Conservation (phyloP, 83 land plant species). For the Diphasiastrum complanatum region DNA sequence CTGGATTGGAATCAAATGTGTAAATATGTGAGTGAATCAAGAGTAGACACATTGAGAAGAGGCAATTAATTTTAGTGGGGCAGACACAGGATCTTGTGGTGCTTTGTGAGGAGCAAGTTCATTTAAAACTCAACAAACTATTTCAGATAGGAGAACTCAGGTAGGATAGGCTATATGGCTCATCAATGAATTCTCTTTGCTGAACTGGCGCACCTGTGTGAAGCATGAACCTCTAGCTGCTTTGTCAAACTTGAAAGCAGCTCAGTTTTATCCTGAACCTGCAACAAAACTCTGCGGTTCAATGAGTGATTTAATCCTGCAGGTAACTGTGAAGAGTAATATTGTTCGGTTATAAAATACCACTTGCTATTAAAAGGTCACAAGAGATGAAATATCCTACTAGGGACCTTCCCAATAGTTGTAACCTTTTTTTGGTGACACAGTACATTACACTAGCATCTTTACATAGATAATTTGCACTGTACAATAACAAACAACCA, state of each 20-base stretch:
- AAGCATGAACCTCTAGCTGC: constrained; percentile 29
- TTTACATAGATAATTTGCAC: too few species aligned
- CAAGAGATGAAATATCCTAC: neutral
- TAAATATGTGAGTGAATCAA: too few species aligned
- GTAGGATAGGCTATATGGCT: neutral
- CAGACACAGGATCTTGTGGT: too few species aligned
- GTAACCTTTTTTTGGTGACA: too few species aligned
- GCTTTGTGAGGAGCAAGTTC: too few species aligned
- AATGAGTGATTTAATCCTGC: neutral
- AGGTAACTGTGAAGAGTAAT: neutral
- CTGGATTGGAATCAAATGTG: too few species aligned
- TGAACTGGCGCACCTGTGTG: constrained; percentile 30
- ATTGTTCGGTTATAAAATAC: neutral
- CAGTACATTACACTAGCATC: too few species aligned
- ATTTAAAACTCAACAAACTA: too few species aligned
- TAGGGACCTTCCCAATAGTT: neutral
- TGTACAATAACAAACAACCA: too few species aligned
- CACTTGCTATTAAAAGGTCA: neutral
- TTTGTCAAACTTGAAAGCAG: constrained; percentile 20
- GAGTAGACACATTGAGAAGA: too few species aligned
- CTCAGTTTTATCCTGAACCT: constrained; percentile 38
- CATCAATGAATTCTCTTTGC: too few species aligned
- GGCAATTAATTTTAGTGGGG: too few species aligned
- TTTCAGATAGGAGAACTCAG: neutral
- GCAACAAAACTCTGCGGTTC: neutral